A percentile compares a stretch with the other conserved stretches of the same genome.
These are phyloP conservation scores for Phragmites australis DNA, from an alignment of 176 grass and related monocot species.

Conservation along the genomic window DNA sequence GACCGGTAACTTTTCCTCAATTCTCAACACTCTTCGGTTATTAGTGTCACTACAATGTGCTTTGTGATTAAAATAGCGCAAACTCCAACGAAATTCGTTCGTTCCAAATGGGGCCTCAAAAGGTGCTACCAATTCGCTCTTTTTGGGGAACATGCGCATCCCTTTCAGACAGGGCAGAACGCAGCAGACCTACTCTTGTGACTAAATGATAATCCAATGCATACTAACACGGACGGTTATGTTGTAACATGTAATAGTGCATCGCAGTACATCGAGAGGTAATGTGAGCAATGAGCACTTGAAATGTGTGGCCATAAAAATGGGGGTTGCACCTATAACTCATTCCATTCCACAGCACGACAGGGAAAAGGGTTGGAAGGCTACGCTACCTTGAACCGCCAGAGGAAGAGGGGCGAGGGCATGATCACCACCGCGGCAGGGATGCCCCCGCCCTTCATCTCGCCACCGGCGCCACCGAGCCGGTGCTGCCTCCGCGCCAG, in stretches of 20 bases:
- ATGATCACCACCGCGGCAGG: conserved; percentile 54
- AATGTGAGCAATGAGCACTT: neutral
- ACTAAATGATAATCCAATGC: neutral
- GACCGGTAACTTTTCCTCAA: neutral
- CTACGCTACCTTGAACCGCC: conserved; percentile 75
- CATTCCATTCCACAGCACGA: neutral
- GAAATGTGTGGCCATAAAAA: neutral
- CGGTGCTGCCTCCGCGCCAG: conserved; percentile 31
- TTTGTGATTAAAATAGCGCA: neutral
- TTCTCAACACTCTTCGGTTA: too few relatives aligned
- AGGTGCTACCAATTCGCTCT: neutral
- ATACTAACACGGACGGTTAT: neutral
- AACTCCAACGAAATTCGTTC: neutral
- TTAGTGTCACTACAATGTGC: neutral
- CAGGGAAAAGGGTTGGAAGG: too few relatives aligned
- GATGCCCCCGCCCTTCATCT: conserved; percentile 75
- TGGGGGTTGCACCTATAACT: neutral
- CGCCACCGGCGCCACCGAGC: neutral
- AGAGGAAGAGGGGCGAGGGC: conserved; percentile 88
- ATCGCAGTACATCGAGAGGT: neutral
- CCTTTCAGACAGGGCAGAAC: neutral
- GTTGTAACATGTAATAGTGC: neutral
- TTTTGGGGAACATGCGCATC: neutral
- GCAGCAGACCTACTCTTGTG: neutral
- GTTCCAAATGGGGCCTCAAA: neutral